Percentiles rank a stretch among this genome's conserved stretches.
Evolutionary conservation across 371 early-diverging fungal genomes (phyloP).

Genomic region (Mycotypha africana): DNA sequence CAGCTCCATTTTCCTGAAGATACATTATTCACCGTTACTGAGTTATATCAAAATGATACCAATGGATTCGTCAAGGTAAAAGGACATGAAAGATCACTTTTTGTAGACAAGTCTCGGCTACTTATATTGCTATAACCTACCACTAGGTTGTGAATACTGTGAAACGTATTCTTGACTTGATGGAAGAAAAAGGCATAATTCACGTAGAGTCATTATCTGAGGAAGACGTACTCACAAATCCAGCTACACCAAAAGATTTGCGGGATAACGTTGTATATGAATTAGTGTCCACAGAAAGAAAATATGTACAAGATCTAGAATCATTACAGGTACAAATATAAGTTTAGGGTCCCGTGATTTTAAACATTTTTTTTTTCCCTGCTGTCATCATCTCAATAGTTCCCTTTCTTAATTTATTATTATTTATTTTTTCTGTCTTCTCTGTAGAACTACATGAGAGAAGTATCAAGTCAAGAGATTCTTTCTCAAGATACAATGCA

Average conservation of each 20-base stretch:
- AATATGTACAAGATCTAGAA: constrained; percentile 86
- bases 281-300: constrained; percentile 85
- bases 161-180: constrained; percentile 23
- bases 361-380: too few relatives aligned
- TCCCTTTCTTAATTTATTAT: too few relatives aligned
- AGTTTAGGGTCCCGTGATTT: too few relatives aligned
- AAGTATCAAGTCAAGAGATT: constrained; percentile 49
- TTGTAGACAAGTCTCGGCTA: too few relatives aligned
- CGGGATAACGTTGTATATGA: constrained; percentile 86
- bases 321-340: constrained; percentile 30
- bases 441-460: constrained; percentile 41
- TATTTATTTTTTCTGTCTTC: too few relatives aligned
- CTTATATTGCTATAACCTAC: too few relatives aligned
- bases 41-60: constrained; percentile 90
- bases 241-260: constrained; percentile 64
- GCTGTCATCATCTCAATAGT: too few relatives aligned
- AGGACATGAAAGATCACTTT: constrained; percentile 1
- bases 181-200: constrained; percentile 29
- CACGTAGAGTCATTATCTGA: constrained; percentile 12
- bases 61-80: constrained; percentile 91
- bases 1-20: constrained; percentile 67
- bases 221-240: constrained; percentile 3
- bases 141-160: constrained; percentile 40
- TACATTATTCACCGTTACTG: constrained; percentile 76
- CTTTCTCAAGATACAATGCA: constrained; percentile 72